phyloP scores from a whole-genome alignment of 2,329 filamentous ascomycete species.

The Drechslera avenae region DNA sequence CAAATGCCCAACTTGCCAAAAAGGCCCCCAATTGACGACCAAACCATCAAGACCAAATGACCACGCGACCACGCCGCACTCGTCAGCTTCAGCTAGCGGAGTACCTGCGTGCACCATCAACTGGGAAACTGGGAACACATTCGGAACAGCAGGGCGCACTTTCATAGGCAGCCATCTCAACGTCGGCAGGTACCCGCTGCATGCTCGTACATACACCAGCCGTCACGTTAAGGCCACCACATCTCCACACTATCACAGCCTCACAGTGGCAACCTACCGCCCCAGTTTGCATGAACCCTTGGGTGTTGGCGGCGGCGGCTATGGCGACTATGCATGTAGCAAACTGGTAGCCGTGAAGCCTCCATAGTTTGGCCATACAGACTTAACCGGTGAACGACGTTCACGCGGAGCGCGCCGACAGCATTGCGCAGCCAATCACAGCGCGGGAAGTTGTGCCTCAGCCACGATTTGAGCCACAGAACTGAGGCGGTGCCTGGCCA shows the following conservation, averaged over 20 bases:
- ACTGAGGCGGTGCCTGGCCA: conserved; percentile 10
- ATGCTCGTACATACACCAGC: conserved; percentile 1
- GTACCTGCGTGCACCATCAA: neutral
- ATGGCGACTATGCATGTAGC: conserved; percentile 9
- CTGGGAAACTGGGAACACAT: neutral
- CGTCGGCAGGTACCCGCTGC: conserved; percentile 9
- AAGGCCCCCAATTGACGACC: neutral
- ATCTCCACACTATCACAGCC: conserved; percentile 19
- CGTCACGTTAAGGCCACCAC: conserved; percentile 19
- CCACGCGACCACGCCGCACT: conserved; percentile 2
- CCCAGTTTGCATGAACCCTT: conserved; percentile 24
- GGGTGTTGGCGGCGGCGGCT: conserved; percentile 8
- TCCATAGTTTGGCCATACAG: conserved; percentile 14
- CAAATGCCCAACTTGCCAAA: neutral
- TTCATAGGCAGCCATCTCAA: conserved; percentile 10
- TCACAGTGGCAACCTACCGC: conserved; percentile 17
- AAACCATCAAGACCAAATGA: conserved; percentile 10
- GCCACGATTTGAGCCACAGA: conserved; percentile 18
- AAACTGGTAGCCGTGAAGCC: conserved; percentile 7
- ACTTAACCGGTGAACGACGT: conserved; percentile 13
- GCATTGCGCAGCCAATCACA: conserved; percentile 18
- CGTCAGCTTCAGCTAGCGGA: conserved; percentile 5
- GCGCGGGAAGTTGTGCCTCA: conserved; percentile 7
- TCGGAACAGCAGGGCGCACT: conserved; percentile 1
- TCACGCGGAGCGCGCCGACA: conserved; percentile 12